A percentile compares a stretch with the other conserved stretches of the same genome.
Conservation (phyloP, 345 rosid species). For the Salix udensis region DNA sequence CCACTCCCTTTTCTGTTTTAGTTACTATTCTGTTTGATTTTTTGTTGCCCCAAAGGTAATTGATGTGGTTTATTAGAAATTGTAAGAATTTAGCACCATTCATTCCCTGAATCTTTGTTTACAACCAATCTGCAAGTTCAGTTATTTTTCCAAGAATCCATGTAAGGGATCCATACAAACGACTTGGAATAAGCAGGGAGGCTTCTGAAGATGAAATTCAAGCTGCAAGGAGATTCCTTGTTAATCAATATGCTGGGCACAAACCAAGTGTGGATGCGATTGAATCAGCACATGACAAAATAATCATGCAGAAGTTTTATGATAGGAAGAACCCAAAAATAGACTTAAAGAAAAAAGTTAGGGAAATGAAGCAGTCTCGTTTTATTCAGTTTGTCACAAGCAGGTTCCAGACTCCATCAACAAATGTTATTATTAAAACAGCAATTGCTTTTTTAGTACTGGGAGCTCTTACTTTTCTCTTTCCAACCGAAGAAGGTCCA, state of each 20-base stretch:
- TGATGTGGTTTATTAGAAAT: background rate
- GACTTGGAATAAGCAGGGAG: conserved; percentile 86
- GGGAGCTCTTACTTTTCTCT: conserved; percentile 67
- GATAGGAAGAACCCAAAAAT: conserved; percentile 84
- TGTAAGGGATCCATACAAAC: conserved; percentile 74
- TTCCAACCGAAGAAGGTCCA: conserved; percentile 98
- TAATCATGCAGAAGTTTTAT: conserved; percentile 85
- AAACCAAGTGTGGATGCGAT: conserved; percentile 91
- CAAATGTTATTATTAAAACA: conserved; percentile 55
- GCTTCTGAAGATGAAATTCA: conserved; percentile 97
- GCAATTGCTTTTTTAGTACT: conserved; percentile 62
- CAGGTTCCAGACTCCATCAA: conserved; percentile 76
- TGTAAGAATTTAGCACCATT: background rate
- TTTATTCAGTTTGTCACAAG: conserved; percentile 55
- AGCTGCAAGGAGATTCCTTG: conserved; percentile 81
- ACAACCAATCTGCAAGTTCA: conserved; percentile 36
- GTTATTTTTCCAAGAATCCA: conserved; percentile 78
- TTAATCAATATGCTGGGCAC: conserved; percentile 72
- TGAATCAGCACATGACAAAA: conserved; percentile 88
- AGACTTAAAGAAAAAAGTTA: conserved; percentile 64
- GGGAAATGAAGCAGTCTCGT: conserved; percentile 67
- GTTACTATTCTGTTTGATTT: background rate
- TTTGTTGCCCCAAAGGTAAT: background rate
- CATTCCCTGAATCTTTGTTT: conserved; percentile 3
- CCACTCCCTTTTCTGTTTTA: background rate